phyloP scores from a whole-genome alignment of 1,284 basidiomycete genomes.

The Fomitopsis palustris region DNA sequence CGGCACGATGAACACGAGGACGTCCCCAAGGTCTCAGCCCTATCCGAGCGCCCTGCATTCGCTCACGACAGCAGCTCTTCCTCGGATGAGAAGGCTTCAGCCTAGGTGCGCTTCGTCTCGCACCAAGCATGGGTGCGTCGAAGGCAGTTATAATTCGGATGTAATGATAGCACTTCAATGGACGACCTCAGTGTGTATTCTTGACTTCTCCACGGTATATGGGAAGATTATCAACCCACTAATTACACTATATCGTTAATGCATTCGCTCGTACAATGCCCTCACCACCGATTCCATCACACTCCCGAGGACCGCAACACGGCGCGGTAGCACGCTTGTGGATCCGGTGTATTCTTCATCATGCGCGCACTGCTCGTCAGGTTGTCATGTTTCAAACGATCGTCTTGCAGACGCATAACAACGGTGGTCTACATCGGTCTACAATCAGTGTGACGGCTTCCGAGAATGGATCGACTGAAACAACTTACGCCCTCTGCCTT shows the following conservation, averaged over 20 bases:
- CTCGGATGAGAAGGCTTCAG: not conserved
- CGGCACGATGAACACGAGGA: conserved; percentile 24
- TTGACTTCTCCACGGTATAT: too few species aligned
- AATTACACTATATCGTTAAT: not conserved
- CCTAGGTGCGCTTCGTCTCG: not conserved
- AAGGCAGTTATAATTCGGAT: not conserved
- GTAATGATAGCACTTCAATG: not conserved
- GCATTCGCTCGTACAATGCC: too few species aligned
- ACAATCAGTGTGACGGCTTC: too few species aligned
- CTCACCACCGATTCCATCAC: not conserved
- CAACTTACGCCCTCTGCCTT: too few species aligned
- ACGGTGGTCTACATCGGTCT: too few species aligned
- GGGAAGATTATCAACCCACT: not conserved
- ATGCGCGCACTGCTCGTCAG: too few species aligned
- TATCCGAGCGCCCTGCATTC: not conserved
- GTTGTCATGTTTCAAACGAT: too few species aligned
- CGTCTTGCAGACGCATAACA: too few species aligned
- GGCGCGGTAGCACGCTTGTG: too few species aligned
- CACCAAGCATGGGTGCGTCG: not conserved
- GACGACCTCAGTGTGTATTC: not conserved
- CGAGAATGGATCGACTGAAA: too few species aligned
- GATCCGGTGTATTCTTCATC: too few species aligned
- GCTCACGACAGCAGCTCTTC: not conserved
- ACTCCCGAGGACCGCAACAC: too few species aligned
- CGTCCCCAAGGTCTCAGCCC: conserved; percentile 29